Conservation (phyloP, 345 rosid genomes). For the Fremontodendron californicum region DNA sequence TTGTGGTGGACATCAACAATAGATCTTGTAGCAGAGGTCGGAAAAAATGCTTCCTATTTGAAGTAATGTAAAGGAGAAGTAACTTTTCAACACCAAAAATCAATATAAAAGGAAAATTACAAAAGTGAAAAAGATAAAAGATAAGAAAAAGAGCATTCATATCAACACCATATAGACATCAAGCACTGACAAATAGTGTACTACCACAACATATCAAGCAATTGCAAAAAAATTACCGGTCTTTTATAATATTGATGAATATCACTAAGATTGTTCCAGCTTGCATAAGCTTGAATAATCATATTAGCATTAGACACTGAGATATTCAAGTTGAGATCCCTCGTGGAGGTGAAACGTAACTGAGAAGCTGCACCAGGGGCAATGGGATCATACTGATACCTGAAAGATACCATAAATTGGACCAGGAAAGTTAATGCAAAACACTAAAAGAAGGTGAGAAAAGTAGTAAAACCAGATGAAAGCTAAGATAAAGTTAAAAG, state of each 20-base stretch:
- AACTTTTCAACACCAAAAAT: background rate
- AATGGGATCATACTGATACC: slow-evolving; percentile 78
- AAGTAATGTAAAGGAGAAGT: slow-evolving; percentile 7
- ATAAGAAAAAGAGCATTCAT: slow-evolving; percentile 5
- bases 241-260: slow-evolving; percentile 45
- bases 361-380: slow-evolving; percentile 79
- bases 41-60: slow-evolving; percentile 49
- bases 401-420: slow-evolving; percentile 32
- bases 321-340: slow-evolving; percentile 80
- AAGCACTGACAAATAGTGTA: slow-evolving; percentile 6
- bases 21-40: slow-evolving; percentile 51
- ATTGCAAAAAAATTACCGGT: slow-evolving; percentile 34
- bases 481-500: background rate
- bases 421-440: background rate
- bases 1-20: slow-evolving; percentile 63
- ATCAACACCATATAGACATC: background rate
- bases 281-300: slow-evolving; percentile 94
- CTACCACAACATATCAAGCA: slow-evolving; percentile 2
- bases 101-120: background rate
- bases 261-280: slow-evolving; percentile 80
- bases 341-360: slow-evolving; percentile 64
- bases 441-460: background rate
- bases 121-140: background rate
- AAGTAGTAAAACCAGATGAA: background rate
- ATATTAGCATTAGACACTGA: slow-evolving; percentile 83